Base-by-base conservation (phyloP, 192 early-diverging fungal genomes). In the Coemansia sp. region DNA sequence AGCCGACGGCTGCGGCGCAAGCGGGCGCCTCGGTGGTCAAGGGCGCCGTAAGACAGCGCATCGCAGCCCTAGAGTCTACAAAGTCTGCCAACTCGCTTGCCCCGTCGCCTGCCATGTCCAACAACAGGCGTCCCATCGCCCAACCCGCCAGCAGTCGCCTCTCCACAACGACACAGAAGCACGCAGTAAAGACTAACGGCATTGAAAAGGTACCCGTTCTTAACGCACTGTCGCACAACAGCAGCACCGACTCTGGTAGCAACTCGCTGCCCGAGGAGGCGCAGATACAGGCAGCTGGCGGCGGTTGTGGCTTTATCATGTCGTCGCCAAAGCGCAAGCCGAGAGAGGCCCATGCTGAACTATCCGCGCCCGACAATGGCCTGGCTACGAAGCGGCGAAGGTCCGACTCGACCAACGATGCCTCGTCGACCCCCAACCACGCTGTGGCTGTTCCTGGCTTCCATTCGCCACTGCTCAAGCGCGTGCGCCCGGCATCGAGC, bases 271-370 rank as follows among this genome's bases (percentile, higher is more conserved):
- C 29, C 3, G 33, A 44, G 22, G 55, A 17, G 32, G 24, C 21
- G 21, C 22, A 56, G 66, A 54, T 24, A 26, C 43, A 34, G 11
- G 27, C 68, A 32, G 38, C 40, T 18, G 21, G 22, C 0, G 17
- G 40, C 2, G 18, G 29, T 3, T 72, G 29, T 21, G 67, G 59
- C 41, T 81, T 81, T 50, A 81, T 81, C 26, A 81, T 81, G 78
- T 81, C 78, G 12, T 81, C 78, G 48, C 74, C 78, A 11, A 76
- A 76, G 21, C 78, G 78, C 62, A 70, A 73, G 53, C 56, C 71
- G 14, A 64, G 64, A 35, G 58, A 62, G 38, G 61, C 65, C 1
- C 41, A 15, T 22, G 36, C 21, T 1, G 40, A 2, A 18, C 27
- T 32, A 4, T 53, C 33, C 32, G 21, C 52, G 17, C 52, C 52